A percentile compares a stretch with the other conserved stretches of the same genome.
These are phyloP conservation scores for Clarireedia hainanense DNA, from an alignment of 2,329 filamentous ascomycete genomes.

Conservation along the genomic window DNA sequence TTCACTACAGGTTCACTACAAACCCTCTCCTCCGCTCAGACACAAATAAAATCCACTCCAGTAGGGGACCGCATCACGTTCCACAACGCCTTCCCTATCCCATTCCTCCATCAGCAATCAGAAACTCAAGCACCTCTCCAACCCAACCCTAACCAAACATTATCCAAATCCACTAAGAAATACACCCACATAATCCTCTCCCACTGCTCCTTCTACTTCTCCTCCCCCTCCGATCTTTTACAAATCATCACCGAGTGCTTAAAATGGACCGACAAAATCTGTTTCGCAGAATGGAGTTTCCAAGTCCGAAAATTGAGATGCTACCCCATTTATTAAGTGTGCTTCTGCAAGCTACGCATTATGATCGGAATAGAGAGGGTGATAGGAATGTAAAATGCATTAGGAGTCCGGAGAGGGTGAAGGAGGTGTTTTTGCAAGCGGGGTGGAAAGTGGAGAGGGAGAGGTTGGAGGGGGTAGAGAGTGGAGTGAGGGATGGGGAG, in stretches of 20 bases:
- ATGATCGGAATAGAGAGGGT: slow-evolving; percentile 33
- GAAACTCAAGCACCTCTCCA: slow-evolving; percentile 22
- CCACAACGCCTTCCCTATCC: slow-evolving; percentile 24
- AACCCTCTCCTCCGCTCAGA: slow-evolving; percentile 42
- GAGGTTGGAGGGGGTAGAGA: slow-evolving; percentile 32
- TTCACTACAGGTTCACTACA: slow-evolving; percentile 34
- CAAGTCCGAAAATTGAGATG: slow-evolving; percentile 32
- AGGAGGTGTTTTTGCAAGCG: slow-evolving; percentile 9
- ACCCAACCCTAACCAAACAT: slow-evolving; percentile 28
- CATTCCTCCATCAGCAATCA: neutral
- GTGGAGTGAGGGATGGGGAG: slow-evolving; percentile 38
- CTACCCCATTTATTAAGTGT: slow-evolving; percentile 45
- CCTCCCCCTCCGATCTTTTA: slow-evolving; percentile 30
- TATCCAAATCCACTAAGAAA: slow-evolving; percentile 8
- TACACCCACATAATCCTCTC: slow-evolving; percentile 42
- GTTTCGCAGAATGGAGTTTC: slow-evolving; percentile 41
- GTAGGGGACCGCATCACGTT: slow-evolving; percentile 38
- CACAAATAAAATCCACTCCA: slow-evolving; percentile 33
- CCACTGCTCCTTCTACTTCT: slow-evolving; percentile 49
- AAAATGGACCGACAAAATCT: slow-evolving; percentile 31
- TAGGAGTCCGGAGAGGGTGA: neutral
- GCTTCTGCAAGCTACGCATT: slow-evolving; percentile 36
- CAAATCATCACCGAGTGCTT: slow-evolving; percentile 32
- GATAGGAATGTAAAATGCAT: slow-evolving; percentile 31
- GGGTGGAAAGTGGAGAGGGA: slow-evolving; percentile 28